Percentiles rank a stretch among this genome's conserved stretches.
These are phyloP conservation scores for Petasospora rhodanensis DNA, from an alignment of 1,139 yeast species.

Conservation along the genomic window DNA sequence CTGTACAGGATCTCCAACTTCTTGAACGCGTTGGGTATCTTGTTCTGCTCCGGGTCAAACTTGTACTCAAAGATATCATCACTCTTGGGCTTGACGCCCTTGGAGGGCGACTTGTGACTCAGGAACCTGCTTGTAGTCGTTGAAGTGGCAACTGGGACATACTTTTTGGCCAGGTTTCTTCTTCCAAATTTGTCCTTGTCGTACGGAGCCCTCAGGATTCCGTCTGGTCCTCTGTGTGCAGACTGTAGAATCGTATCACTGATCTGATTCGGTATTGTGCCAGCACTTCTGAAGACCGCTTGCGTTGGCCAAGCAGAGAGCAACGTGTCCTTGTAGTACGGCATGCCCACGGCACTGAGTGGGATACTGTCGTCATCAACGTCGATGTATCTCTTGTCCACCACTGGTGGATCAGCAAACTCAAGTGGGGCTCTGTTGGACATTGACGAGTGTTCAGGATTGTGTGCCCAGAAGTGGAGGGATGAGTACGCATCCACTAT, in stretches of 20 bases:
- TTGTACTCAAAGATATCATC: slow-evolving; percentile 25
- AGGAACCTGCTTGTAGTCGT: slow-evolving; percentile 47
- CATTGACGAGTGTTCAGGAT: slow-evolving; percentile 27
- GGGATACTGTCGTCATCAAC: slow-evolving; percentile 47
- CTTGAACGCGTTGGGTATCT: slow-evolving; percentile 68
- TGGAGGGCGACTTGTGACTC: slow-evolving; percentile 48
- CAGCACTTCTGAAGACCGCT: slow-evolving; percentile 48
- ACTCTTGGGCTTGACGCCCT: slow-evolving; percentile 6
- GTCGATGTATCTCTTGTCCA: slow-evolving; percentile 29
- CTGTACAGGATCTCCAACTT: slow-evolving; percentile 78
- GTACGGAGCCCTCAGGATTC: slow-evolving; percentile 32
- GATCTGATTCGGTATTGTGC: slow-evolving; percentile 42
- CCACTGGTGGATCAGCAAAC: slow-evolving; percentile 29
- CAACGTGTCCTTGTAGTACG: slow-evolving; percentile 74
- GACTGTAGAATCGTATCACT: slow-evolving; percentile 25
- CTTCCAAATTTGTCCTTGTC: slow-evolving; percentile 53
- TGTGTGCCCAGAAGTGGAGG: slow-evolving; percentile 71
- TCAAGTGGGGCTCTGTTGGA: slow-evolving; percentile 34
- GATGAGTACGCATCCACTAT: slow-evolving; percentile 63
- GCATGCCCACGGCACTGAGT: slow-evolving; percentile 74
- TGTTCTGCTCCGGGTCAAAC: slow-evolving; percentile 26
- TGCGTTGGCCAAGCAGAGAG: slow-evolving; percentile 78
- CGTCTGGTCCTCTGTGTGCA: slow-evolving; percentile 9
- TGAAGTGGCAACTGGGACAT: slow-evolving; percentile 35
- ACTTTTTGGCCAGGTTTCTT: slow-evolving; percentile 44